Percentiles rank a stretch among this genome's conserved stretches.
Conservation (phyloP, 2,329 filamentous ascomycete species). For the Phyllachora maydis region DNA sequence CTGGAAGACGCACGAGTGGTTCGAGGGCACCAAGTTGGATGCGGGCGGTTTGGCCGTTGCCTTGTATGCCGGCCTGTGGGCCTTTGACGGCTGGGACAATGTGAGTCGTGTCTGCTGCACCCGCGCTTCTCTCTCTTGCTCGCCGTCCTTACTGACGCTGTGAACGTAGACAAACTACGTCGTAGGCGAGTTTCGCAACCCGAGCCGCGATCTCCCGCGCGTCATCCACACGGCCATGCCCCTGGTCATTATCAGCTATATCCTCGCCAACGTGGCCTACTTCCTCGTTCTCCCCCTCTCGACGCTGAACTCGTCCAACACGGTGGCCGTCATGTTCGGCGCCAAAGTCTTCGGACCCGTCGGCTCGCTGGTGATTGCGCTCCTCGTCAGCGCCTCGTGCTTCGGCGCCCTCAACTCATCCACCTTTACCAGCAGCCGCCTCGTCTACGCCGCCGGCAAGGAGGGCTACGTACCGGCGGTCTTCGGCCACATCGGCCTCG, state of each 20-base stretch:
- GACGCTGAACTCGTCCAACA: conserved; percentile 73
- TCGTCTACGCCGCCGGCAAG: conserved; percentile 86
- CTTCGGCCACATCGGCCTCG: conserved; percentile 66
- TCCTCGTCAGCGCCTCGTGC: conserved; percentile 79
- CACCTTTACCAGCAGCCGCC: conserved; percentile 76
- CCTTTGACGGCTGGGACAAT: conserved; percentile 98
- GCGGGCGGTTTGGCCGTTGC: conserved; percentile 82
- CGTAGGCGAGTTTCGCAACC: conserved; percentile 88
- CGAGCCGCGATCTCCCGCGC: conserved; percentile 69
- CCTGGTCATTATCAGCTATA: conserved; percentile 73
- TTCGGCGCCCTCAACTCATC: conserved; percentile 90
- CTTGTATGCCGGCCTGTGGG: conserved; percentile 89
- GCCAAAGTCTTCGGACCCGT: conserved; percentile 70
- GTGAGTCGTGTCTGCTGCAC: too few relatives aligned
- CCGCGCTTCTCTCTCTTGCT: conserved; percentile 14
- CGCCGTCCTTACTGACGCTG: conserved; percentile 7
- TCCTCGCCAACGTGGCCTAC: conserved; percentile 83
- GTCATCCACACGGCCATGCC: conserved; percentile 96
- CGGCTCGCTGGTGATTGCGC: conserved; percentile 65
- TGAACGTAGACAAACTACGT: conserved; percentile 73
- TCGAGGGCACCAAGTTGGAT: conserved; percentile 62
- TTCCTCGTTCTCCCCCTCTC: conserved; percentile 76
- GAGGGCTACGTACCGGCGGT: conserved; percentile 78
- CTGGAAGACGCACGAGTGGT: conserved; percentile 82
- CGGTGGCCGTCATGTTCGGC: conserved; percentile 89